phyloP scores from a whole-genome alignment of 2,329 filamentous ascomycete genomes.

The Calonectria pteridis region DNA sequence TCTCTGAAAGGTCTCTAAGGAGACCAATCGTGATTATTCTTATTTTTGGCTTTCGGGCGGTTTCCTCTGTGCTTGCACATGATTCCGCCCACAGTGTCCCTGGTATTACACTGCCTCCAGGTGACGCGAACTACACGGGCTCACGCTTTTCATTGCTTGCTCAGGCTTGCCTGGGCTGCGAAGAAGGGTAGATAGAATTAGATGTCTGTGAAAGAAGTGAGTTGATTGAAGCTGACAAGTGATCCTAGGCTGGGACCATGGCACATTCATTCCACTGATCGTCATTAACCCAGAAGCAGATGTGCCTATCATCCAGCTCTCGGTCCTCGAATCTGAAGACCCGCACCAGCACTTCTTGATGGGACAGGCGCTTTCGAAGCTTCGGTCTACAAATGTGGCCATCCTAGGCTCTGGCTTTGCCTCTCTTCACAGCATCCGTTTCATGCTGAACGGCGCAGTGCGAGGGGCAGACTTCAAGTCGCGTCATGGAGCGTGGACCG shows the following conservation, averaged over 20 bases:
- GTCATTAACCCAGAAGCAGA: background rate
- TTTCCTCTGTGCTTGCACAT: slow-evolving; percentile 6
- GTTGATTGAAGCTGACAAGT: background rate
- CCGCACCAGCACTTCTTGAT: background rate
- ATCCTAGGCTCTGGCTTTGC: background rate
- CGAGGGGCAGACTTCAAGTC: background rate
- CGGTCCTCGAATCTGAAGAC: background rate
- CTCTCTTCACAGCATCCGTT: background rate
- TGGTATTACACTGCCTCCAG: slow-evolving; percentile 12
- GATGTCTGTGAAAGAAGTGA: too few species aligned
- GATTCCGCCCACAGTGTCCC: background rate
- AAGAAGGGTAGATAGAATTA: background rate
- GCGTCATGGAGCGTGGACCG: background rate
- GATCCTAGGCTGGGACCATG: background rate
- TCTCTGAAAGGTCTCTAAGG: slow-evolving; percentile 8
- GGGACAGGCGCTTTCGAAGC: background rate
- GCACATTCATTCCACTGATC: background rate
- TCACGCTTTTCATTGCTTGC: background rate
- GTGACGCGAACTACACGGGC: slow-evolving; percentile 4
- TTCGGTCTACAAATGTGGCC: background rate
- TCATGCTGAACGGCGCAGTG: background rate
- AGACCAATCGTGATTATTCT: slow-evolving; percentile 7
- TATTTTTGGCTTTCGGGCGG: slow-evolving; percentile 5
- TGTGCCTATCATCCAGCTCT: background rate
- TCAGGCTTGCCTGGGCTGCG: background rate